Conservation (phyloP, 345 rosid genomes). For the Salix arbutifolia region DNA sequence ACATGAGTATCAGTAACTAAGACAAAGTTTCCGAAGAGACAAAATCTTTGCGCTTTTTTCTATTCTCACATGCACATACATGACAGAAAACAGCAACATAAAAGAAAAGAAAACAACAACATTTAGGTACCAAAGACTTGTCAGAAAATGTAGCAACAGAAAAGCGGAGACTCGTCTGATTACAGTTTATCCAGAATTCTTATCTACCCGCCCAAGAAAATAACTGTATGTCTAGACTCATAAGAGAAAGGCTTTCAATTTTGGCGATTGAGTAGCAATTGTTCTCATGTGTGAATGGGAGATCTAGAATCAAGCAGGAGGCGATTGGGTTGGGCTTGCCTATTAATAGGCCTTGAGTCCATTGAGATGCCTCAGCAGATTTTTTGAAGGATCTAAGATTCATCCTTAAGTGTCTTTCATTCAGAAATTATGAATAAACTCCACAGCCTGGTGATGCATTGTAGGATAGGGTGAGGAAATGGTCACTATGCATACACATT, state of each 20-base stretch:
- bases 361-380: not conserved
- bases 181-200: not conserved
- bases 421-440: not conserved
- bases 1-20: not conserved
- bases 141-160: not conserved
- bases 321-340: not conserved
- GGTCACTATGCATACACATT: not conserved
- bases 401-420: not conserved
- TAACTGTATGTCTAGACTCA: not conserved
- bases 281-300: not conserved
- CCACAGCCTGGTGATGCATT: not conserved
- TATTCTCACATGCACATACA: not conserved
- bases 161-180: not conserved
- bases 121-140: not conserved
- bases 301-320: not conserved
- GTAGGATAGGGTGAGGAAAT: not conserved
- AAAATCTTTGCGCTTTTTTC: not conserved
- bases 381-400: not conserved
- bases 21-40: not conserved
- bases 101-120: not conserved
- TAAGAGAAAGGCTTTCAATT: not conserved
- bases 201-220: not conserved
- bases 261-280: not conserved
- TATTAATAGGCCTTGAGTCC: not conserved
- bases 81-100: no score